Evolutionary conservation across 2,329 filamentous ascomycete genomes (phyloP).

Genomic region (Arachnomyces sp.): DNA sequence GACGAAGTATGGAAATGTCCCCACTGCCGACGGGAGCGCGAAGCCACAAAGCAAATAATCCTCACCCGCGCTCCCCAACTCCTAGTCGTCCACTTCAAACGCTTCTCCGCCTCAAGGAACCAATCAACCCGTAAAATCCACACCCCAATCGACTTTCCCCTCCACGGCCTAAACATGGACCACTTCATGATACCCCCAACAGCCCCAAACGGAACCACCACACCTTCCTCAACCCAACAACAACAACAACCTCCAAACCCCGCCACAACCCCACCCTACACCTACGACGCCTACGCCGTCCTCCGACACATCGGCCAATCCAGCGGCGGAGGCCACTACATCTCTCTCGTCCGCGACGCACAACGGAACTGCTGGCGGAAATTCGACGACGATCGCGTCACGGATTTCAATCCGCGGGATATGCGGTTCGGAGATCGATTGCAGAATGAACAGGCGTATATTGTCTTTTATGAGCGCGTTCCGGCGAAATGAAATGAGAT

Average conservation of each 20-base stretch:
- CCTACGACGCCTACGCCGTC: constrained; percentile 81
- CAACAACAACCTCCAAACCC: constrained; percentile 43
- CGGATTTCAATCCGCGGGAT: constrained; percentile 51
- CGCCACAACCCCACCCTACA: constrained; percentile 48
- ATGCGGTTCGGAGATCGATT: constrained; percentile 43
- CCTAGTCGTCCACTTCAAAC: constrained; percentile 70
- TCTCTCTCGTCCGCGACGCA: constrained; percentile 58
- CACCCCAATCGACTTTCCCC: constrained; percentile 66
- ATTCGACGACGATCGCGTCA: constrained; percentile 52
- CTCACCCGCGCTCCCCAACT: constrained; percentile 73
- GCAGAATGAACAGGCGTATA: constrained; percentile 58
- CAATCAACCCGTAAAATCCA: constrained; percentile 60
- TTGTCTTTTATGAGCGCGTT: constrained; percentile 55
- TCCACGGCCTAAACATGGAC: constrained; percentile 59
- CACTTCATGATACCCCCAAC: constrained; percentile 48
- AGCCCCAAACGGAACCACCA: constrained; percentile 24
- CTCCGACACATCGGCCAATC: constrained; percentile 66
- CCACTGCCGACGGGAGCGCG: constrained; percentile 60
- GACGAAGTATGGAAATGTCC: constrained; percentile 68
- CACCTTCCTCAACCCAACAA: constrained; percentile 57
- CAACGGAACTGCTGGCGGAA: constrained; percentile 52
- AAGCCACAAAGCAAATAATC: constrained; percentile 62
- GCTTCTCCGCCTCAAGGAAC: constrained; percentile 53
- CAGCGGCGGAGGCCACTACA: constrained; percentile 71
- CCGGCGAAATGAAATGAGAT: constrained; percentile 29